Base-by-base conservation (phyloP, 2,329 filamentous ascomycete genomes). In the Cladosporium colombiae region DNA sequence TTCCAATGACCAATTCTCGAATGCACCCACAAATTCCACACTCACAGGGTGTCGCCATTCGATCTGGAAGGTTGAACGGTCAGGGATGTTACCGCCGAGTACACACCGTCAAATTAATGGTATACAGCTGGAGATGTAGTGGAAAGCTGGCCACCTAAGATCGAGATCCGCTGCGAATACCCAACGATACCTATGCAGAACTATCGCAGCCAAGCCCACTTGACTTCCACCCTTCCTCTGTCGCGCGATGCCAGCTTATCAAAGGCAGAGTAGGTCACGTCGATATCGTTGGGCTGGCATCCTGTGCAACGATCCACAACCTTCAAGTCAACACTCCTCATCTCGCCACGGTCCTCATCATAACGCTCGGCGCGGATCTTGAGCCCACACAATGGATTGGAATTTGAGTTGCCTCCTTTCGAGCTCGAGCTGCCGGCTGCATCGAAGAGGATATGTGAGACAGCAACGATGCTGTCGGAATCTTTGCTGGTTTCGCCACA, bases 361-460 rank as follows among this genome's bases (percentile, higher is more conserved):
- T 79, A 78, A 65, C 88, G 79, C 56, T 78, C 81, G 31, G 91
- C 84, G 29, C 88, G 81, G n/a, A 95, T 85, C 75, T 82, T 86
- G 72, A 81, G 80, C 2, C 88, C 88, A 72, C 91, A 94, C 1
- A 91, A 77, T 1, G 87, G 86, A 70, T 91, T 91, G 14, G 79
- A 74, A 74, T 91, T 92, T 0, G 83, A 80, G 67, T 83, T 76
- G n/a, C 71, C 73, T 14, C 74, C 74, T 29, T 61, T 72, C 23
- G 66, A 70, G 74, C 69, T 69, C 5, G 69, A 69, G 1, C 82
- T 79, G 27, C 80, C 82, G 4, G 76, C 79, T 0, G 86, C 82
- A 74, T 93, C 90, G 73, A 86, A 94, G 5, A 91, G 74, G n/a
- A 83, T 73, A 71, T 89, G 85, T 1, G 88, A 89, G 0, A 94